A percentile compares a stretch with the other conserved stretches of the same genome.
phyloP scores from a whole-genome alignment of 1,139 yeast species.

The Blastobotrys elegans region DNA sequence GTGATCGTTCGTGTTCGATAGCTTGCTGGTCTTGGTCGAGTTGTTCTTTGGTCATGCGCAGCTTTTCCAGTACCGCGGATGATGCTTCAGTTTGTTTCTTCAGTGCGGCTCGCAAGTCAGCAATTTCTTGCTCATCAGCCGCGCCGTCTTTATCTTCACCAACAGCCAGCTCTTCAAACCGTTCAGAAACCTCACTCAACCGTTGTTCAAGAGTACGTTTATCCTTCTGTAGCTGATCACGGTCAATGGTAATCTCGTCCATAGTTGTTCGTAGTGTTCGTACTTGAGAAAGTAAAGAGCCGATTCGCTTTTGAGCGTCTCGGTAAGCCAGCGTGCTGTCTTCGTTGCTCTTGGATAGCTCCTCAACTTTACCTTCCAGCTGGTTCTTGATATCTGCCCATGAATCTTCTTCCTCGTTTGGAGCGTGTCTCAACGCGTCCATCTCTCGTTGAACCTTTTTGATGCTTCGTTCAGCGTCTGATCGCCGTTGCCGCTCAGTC shows the following conservation, averaged over 20 bases:
- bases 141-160: not conserved
- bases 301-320: slow-evolving; percentile 36
- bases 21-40: slow-evolving; percentile 24
- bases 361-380: slow-evolving; percentile 49
- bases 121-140: slow-evolving; percentile 17
- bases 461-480: slow-evolving; percentile 52
- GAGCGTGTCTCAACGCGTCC: slow-evolving; percentile 17
- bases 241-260: slow-evolving; percentile 35
- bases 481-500: slow-evolving; percentile 45
- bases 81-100: slow-evolving; percentile 26
- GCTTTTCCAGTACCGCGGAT: slow-evolving; percentile 18
- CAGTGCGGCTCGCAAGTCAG: slow-evolving; percentile 21
- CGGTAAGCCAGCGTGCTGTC: slow-evolving; percentile 36
- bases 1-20: slow-evolving; percentile 27
- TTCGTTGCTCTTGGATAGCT: slow-evolving; percentile 48
- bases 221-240: slow-evolving; percentile 36
- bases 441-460: slow-evolving; percentile 40
- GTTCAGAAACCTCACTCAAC: slow-evolving; percentile 28
- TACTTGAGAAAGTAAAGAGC: slow-evolving; percentile 34
- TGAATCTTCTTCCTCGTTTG: slow-evolving; percentile 19
- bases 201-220: slow-evolving; percentile 36
- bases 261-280: slow-evolving; percentile 32
- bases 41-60: slow-evolving; percentile 21
- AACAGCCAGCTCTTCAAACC: slow-evolving; percentile 28
- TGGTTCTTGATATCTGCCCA: slow-evolving; percentile 44